Evolutionary conservation across 1,284 basidiomycete genomes (phyloP), one percentile per base, ranked within the genome.

Genomic region (Athelia psychrophila): DNA sequence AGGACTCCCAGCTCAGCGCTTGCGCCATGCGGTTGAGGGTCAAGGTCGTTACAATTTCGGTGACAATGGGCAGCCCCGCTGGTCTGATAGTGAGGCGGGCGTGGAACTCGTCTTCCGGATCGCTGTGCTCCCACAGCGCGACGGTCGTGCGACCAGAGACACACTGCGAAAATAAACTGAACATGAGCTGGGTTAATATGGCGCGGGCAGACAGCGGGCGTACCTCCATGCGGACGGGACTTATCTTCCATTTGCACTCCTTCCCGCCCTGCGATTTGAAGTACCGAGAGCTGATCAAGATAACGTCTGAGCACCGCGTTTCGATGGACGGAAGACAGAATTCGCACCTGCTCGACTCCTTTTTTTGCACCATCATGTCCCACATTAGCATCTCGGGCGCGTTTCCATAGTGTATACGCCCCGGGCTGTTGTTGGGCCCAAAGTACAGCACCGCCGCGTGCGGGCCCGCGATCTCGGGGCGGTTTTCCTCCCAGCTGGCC

Each of bases 21-120:
- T 74, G 69, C 35, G 82, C 78, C 74, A 89, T 86, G 40, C 84
- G 79, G 61, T 86, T 86, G 48, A 89, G 72, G 44, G 77, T 75
- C 53, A 89, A 75, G 4, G 84, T 84, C 12, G 86, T 85, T 57
- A 88, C 63, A 56, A 89, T 79, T 65, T 89, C 86, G n/a, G 86
- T 89, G 53, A 86, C 74, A 51, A 86, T 64, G 24, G 75, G 64
- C 47, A 89, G 72, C 38, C 77, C 84, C 27, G 76, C 65, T 8
- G 76, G 72, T 54, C 72, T 77, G 60, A 89, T 71, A 18, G 77
- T 82, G 49, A 89, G 69, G 36, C 75, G 75, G 2, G 84, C 86
- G 54, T 77, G 72, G 61, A 77, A 80, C n/a, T 80, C 72, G 51
- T 80, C 78, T 32, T 77, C 72, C 18, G 81, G 77, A 13, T 78